Evolutionary conservation across 2,329 filamentous ascomycete species (phyloP).

Genomic region (Colletotrichum neosansevieriae): DNA sequence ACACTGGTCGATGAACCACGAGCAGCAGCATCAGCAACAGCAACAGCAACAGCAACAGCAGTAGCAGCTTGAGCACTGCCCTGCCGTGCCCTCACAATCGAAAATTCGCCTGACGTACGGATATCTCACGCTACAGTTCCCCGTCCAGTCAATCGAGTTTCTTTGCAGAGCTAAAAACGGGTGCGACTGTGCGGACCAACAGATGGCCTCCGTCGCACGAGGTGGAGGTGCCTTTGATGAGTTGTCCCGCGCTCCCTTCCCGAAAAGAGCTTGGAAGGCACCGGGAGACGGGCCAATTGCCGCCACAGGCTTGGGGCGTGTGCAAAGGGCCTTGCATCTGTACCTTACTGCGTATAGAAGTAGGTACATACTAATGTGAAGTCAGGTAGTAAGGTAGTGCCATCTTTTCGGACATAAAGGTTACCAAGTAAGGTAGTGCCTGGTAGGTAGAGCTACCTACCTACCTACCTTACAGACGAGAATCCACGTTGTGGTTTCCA

Average conservation of each 20-base stretch:
- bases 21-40: background rate
- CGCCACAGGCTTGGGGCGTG: slow-evolving; percentile 35
- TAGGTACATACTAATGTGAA: too few species aligned
- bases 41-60: too few species aligned
- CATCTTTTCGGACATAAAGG: too few species aligned
- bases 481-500: too few species aligned
- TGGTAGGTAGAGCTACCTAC: too few species aligned
- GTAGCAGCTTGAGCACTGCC: too few species aligned
- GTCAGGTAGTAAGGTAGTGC: too few species aligned
- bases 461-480: too few species aligned
- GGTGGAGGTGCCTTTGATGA: slow-evolving; percentile 37
- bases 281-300: slow-evolving; percentile 36
- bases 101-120: slow-evolving; percentile 5
- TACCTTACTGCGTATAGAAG: too few species aligned
- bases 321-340: slow-evolving; percentile 22
- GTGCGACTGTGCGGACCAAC: slow-evolving; percentile 15
- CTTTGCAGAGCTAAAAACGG: background rate
- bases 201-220: slow-evolving; percentile 26
- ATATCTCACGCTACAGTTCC: background rate
- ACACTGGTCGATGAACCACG: slow-evolving; percentile 14
- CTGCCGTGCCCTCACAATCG: background rate
- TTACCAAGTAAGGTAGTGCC: too few species aligned
- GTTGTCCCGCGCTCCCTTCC: slow-evolving; percentile 39
- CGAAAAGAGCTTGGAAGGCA: slow-evolving; percentile 34
- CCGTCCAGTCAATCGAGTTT: too few species aligned